Conservation (phyloP, 139 green algal genomes). For the Tetradesmus lagerheimii region DNA sequence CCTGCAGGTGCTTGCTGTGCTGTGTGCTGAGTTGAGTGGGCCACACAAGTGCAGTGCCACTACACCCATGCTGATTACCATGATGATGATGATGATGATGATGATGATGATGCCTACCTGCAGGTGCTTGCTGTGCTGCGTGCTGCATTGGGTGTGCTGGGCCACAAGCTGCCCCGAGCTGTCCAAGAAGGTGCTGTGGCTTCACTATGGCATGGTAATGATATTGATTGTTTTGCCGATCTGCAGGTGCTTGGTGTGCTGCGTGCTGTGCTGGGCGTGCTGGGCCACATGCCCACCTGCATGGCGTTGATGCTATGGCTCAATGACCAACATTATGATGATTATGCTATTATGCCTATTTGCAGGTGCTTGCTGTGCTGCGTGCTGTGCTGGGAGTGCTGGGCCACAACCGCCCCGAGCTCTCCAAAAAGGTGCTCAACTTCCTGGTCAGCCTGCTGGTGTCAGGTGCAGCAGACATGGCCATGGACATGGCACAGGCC, state of each 20-base stretch:
- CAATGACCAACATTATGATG: too few relatives aligned
- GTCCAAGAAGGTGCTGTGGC: neutral
- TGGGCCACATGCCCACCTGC: too few relatives aligned
- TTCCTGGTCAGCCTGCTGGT: slow-evolving; percentile 45
- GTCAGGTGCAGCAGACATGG: neutral
- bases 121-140: too few relatives aligned
- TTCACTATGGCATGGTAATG: neutral
- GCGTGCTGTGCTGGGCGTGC: neutral
- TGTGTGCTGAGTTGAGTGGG: too few relatives aligned
- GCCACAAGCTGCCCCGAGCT: slow-evolving; percentile 20
- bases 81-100: too few relatives aligned
- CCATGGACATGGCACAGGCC: neutral
- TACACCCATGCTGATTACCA: too few relatives aligned
- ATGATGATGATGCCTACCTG: too few relatives aligned
- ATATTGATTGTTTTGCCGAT: neutral
- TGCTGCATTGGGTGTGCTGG: neutral
- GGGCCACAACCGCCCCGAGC: slow-evolving; percentile 13
- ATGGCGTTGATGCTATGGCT: too few relatives aligned
- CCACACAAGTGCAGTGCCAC: too few relatives aligned
- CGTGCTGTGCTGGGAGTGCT: neutral
- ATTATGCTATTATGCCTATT: too few relatives aligned
- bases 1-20: slow-evolving; percentile 39
- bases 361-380: slow-evolving; percentile 30
- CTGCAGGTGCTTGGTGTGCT: neutral
- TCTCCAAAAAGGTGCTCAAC: neutral